Percentiles rank a stretch among this genome's conserved stretches.
These are phyloP conservation scores for Aphanomyces astaci DNA, from an alignment of 352 stramenopile species.

Conservation along the genomic window DNA sequence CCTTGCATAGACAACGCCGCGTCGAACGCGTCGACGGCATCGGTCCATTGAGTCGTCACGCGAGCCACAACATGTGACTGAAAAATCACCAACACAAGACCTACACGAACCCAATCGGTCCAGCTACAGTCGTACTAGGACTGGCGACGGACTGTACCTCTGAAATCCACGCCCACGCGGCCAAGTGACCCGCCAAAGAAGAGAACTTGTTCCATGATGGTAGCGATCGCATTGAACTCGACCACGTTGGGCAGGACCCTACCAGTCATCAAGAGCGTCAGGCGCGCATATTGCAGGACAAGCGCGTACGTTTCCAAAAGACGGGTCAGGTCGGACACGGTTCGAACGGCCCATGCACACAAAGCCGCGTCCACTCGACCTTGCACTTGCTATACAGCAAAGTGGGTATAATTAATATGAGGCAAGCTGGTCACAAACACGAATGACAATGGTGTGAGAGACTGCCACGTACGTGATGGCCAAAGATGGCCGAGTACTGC, in stretches of 20 bases:
- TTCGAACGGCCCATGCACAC: slow-evolving; percentile 72
- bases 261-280: neutral
- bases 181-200: slow-evolving; percentile 79
- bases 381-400: slow-evolving; percentile 47
- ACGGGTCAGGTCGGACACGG: slow-evolving; percentile 69
- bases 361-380: slow-evolving; percentile 74
- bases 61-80: slow-evolving; percentile 67
- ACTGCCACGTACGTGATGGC: slow-evolving; percentile 40
- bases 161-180: slow-evolving; percentile 75
- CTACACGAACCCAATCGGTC: neutral
- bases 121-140: neutral
- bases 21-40: slow-evolving; percentile 53
- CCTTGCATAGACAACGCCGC: slow-evolving; percentile 32
- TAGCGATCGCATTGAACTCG: slow-evolving; percentile 73
- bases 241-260: slow-evolving; percentile 81
- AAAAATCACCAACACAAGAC: slow-evolving; percentile 73
- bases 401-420: too few species aligned
- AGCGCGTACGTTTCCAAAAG: slow-evolving; percentile 62
- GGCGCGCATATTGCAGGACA: neutral
- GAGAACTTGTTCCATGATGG: slow-evolving; percentile 72
- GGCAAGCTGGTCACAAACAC: too few species aligned
- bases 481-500: slow-evolving; percentile 87
- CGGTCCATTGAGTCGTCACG: slow-evolving; percentile 51
- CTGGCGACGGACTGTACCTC: slow-evolving; percentile 23
- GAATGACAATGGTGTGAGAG: neutral